Conservation (phyloP, 768 basidiomycete species). For the Lactifluus rugatus region DNA sequence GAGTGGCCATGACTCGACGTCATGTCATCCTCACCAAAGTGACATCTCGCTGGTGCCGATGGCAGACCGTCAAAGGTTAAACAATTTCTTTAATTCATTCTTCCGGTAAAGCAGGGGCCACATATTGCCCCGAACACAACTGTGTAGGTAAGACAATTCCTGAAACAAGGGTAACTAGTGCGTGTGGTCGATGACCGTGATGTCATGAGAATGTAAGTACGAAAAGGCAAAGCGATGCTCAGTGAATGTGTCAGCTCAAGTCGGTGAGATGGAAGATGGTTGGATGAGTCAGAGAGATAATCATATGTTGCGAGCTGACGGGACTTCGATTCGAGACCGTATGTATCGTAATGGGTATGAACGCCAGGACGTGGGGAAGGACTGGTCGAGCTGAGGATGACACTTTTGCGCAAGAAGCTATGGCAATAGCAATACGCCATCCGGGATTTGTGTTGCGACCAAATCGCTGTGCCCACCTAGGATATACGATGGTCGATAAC, state of each 20-base stretch:
- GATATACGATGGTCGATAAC: constrained; percentile 9
- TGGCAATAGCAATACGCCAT: neutral
- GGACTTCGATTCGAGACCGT: neutral
- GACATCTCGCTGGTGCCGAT: neutral
- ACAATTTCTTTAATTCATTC: neutral
- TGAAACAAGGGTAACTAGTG: neutral
- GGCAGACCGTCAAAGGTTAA: neutral
- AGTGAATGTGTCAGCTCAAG: neutral
- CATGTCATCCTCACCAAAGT: neutral
- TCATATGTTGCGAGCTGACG: neutral
- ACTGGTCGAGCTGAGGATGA: neutral
- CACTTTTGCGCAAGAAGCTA: neutral
- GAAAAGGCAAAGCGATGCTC: neutral
- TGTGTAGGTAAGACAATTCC: constrained; percentile 1
- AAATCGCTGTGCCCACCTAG: neutral
- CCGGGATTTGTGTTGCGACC: neutral
- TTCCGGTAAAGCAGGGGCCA: neutral
- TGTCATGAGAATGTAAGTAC: constrained; percentile 1
- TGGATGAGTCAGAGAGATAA: neutral
- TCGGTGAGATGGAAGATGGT: neutral
- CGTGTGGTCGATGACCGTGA: neutral
- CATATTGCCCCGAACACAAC: constrained; percentile 3
- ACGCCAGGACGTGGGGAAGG: neutral
- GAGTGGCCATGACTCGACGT: neutral
- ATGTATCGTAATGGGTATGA: neutral